Percentiles rank a stretch among this genome's conserved stretches.
These are phyloP conservation scores for Phytophthora europaea DNA, from an alignment of 352 stramenopile species.

Conservation along the genomic window DNA sequence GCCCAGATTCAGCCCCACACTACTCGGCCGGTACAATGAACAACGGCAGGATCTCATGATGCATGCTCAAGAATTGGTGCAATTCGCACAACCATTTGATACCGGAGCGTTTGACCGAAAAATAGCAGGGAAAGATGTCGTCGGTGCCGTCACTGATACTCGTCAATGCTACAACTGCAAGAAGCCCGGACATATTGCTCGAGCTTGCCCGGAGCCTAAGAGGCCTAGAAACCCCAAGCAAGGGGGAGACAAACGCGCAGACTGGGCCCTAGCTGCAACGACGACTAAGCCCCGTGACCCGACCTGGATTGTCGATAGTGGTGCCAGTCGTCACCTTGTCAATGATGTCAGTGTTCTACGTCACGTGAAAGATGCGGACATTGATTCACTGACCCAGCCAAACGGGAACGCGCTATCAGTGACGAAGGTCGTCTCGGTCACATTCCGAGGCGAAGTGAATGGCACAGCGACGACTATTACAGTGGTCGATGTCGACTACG, in stretches of 20 bases:
- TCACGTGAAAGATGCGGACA: constrained; percentile 1
- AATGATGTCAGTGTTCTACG: constrained; percentile 7
- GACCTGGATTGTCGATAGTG: constrained; percentile 10
- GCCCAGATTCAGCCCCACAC: constrained; percentile 6
- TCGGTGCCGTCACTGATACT: background rate
- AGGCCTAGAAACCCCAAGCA: background rate
- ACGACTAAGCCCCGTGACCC: too few relatives aligned
- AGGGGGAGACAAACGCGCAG: too few relatives aligned
- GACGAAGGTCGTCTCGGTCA: background rate
- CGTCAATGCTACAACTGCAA: constrained; percentile 10
- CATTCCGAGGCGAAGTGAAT: background rate
- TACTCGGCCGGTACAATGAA: constrained; percentile 4
- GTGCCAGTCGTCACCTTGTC: constrained; percentile 8
- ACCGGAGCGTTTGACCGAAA: background rate
- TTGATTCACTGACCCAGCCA: background rate
- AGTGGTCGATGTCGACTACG: constrained; percentile 3
- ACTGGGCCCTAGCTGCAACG: too few relatives aligned
- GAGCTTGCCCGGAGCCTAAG: background rate
- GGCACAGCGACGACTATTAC: background rate
- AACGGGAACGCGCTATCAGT: background rate
- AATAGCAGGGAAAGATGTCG: constrained; percentile 1
- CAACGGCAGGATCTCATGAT: background rate
- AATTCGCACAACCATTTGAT: constrained; percentile 3
- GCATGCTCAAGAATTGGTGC: constrained; percentile 6
- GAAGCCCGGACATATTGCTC: background rate